Base-by-base conservation (phyloP, 495 filamentous ascomycete genomes). In the Tuber brumale region DNA sequence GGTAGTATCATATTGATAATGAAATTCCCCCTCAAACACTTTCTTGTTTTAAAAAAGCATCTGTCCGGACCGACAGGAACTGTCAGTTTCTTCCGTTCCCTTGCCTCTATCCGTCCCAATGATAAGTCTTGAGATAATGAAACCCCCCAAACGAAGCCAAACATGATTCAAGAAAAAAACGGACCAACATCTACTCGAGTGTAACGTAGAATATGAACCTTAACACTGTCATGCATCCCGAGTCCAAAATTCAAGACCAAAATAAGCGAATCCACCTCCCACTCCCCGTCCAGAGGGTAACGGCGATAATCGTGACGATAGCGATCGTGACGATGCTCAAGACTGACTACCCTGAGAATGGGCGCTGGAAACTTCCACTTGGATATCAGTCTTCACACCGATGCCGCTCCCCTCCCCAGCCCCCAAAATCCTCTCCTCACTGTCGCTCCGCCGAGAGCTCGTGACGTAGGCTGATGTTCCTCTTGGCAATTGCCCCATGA, bases 331-430 rank as follows among this genome's bases (percentile, higher is more conserved):
- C 10, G n/a, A 57, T n/a, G 9, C n/a, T 57, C n/a, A 57, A 57
- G 51, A 27, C n/a, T 6, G 27, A 72, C 42, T 46, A 66, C 69
- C 78, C 70, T 75, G 37, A 39, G 61, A 75, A 45, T 80, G 72
- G n/a, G 76, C 45, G 23, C 73, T 80, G 7, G 78, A 80, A 61
- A 80, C 70, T 45, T 80, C 73, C 10, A 80, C 76, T 42, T 79
- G 78, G 37, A 79, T 78, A 71, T 80, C 78, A 18, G 78, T 80
- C 76, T 80, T 80, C 76, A 80, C 78, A 37, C 78, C 76, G 41
- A 80, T 80, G 9, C 78, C 78, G 19, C 73, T 31, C 43, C 79
- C 76, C 10, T 45, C 39, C 6, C 45, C 70, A 21, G 35, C 18
- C 8, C 61, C 45, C 31, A 80, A 71, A 42, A 80, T 79, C 27